Conservation (phyloP, 1,284 basidiomycete genomes). For the Macrocystidia cucumis region DNA sequence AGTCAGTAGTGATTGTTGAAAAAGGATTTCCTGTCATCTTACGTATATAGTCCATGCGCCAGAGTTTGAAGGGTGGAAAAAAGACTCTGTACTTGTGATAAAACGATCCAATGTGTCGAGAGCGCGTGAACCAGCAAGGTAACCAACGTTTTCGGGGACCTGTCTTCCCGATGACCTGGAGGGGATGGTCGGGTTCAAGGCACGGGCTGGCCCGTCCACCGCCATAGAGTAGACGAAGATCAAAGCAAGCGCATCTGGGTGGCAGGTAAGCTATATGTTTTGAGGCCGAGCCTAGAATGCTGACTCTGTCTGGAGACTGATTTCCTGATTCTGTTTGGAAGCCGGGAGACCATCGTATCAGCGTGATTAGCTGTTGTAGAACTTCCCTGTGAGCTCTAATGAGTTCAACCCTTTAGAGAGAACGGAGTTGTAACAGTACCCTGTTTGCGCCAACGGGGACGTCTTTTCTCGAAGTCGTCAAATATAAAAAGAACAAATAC, state of each 20-base stretch:
- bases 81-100: slow-evolving; percentile 89
- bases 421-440: slow-evolving; percentile 28
- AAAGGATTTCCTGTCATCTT: slow-evolving; percentile 13
- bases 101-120: slow-evolving; percentile 86
- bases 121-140: slow-evolving; percentile 83
- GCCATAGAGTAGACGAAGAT: slow-evolving; percentile 91
- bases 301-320: slow-evolving; percentile 63
- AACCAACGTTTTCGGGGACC: slow-evolving; percentile 35
- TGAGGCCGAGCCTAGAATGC: slow-evolving; percentile 14
- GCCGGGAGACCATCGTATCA: slow-evolving; percentile 55
- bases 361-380: slow-evolving; percentile 61
- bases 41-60: slow-evolving; percentile 64
- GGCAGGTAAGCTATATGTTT: slow-evolving; percentile 3
- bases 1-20: slow-evolving; percentile 1
- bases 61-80: slow-evolving; percentile 85
- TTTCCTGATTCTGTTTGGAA: slow-evolving; percentile 75
- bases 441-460: slow-evolving; percentile 65
- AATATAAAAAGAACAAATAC: slow-evolving; percentile 10
- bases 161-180: slow-evolving; percentile 13
- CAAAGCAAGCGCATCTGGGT: slow-evolving; percentile 72
- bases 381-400: slow-evolving; percentile 37
- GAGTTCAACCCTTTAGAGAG: too few relatives aligned
- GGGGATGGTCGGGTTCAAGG: slow-evolving; percentile 23
- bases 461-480: slow-evolving; percentile 31
- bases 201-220: slow-evolving; percentile 64